phyloP scores from a whole-genome alignment of 495 filamentous ascomycete species.

The Penicillium simplicissimum region DNA sequence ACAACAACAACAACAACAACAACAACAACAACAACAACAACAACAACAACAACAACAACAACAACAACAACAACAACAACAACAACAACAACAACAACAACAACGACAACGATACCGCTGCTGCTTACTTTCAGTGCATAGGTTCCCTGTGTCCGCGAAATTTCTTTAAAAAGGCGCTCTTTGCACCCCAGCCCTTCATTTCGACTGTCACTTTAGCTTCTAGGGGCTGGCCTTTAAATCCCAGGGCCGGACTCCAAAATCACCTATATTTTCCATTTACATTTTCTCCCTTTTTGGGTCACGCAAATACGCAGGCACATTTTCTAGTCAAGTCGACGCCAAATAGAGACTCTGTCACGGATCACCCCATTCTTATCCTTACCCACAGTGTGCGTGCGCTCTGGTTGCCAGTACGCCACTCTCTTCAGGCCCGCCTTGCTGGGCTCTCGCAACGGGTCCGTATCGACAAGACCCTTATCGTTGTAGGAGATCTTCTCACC shows the following conservation, averaged over 20 bases:
- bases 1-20: no score
- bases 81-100: no score
- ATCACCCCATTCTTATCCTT: slow-evolving; percentile 38
- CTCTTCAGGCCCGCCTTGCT: slow-evolving; percentile 53
- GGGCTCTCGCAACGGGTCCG: slow-evolving; percentile 40
- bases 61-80: no score
- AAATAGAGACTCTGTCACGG: slow-evolving; percentile 41
- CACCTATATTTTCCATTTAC: background rate
- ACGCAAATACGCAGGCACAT: slow-evolving; percentile 6
- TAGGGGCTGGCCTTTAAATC: background rate
- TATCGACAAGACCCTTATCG: slow-evolving; percentile 51
- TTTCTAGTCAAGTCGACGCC: slow-evolving; percentile 37
- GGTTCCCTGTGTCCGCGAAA: background rate
- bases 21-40: no score
- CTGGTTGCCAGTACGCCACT: slow-evolving; percentile 65
- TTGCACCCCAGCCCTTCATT: background rate
- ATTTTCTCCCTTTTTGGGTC: slow-evolving; percentile 7
- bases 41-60: no score
- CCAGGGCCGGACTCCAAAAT: background rate
- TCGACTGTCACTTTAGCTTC: background rate
- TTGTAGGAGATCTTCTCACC: slow-evolving; percentile 65
- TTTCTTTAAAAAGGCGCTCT: background rate
- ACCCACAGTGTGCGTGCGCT: slow-evolving; percentile 61
- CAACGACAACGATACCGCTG: no score
- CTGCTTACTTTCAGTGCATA: background rate